Base-by-base conservation (phyloP, 805 yeast genomes). In the Limtongia smithiae region DNA sequence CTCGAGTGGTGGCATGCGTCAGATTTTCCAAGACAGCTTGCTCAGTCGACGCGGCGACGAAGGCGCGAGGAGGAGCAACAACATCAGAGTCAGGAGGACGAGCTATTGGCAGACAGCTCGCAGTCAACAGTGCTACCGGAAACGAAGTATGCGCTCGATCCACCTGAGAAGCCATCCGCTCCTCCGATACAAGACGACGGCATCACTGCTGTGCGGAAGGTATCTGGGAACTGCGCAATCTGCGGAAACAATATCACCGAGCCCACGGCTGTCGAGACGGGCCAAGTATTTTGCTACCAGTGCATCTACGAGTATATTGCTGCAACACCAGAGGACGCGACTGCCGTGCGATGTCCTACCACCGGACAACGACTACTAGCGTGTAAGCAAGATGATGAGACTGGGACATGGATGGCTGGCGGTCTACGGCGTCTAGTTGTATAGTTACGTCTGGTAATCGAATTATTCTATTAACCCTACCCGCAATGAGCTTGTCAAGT, bases 1-100 rank as follows among this genome's bases (percentile, higher is more conserved):
- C 72, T 88, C 31, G 97, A 90, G 65, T 90, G 97, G 96, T 90
- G 95, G 94, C 80, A 81, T 53, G 77, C 85, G 22, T 80, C 89
- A 14, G 87, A 84, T 51, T 77, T 87, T 62, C 80, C 86, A 2
- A 66, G 76, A 3, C 77, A 78, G 61, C 61, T 83, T 51, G 38
- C 38, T 48, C 59, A 24, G 39, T 46, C 36, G 30, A 32, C 52
- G 11, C 41, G 58, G 27, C 41, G 58, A 18, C 44, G 51, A 24
- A 50, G 41, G 27, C 41, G 51, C 9, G 55, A 46, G 21, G n/a
- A 27, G 25, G 30, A 40, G 20, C 41, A 35, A 8, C 33, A n/a
- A 14, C 30, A 38, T 22, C 22, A 40, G 14, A 33, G 14, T 25
- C 44, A 43, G 32, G 38, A 55, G 14, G 55, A 60, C 9, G 54